A percentile compares a stretch with the other conserved stretches of the same genome.
Conservation (phyloP, 2,329 filamentous ascomycete genomes). For the Cytospora piceae region DNA sequence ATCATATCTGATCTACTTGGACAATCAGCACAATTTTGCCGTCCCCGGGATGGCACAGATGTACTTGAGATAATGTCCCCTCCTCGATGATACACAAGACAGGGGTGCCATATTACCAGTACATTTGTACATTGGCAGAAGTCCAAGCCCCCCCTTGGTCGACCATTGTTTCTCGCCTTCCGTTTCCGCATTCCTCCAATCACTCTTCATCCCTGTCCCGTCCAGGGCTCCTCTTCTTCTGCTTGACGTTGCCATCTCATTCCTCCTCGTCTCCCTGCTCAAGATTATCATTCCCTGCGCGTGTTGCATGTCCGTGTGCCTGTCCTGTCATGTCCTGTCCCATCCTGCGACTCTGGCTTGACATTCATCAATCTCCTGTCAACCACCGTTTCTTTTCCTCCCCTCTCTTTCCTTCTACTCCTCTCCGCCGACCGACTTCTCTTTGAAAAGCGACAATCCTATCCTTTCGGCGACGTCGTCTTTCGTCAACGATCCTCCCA, state of each 20-base stretch:
- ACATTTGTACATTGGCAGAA: neutral
- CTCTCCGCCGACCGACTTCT: conserved; percentile 26
- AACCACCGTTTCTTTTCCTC: conserved; percentile 29
- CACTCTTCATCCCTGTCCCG: conserved; percentile 25
- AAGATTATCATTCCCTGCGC: conserved; percentile 28
- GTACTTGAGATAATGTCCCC: neutral
- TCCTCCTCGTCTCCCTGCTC: conserved; percentile 19
- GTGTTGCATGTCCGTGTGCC: conserved; percentile 27
- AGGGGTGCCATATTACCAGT: conserved; percentile 10
- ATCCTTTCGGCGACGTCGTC: conserved; percentile 34
- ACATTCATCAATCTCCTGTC: conserved; percentile 25
- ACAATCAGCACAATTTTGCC: conserved; percentile 9
- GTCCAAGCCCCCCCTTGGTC: conserved; percentile 7
- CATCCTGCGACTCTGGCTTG: conserved; percentile 24
- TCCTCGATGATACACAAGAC: neutral
- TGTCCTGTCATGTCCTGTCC: conserved; percentile 26
- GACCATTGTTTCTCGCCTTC: conserved; percentile 28
- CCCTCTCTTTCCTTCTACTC: conserved; percentile 31
- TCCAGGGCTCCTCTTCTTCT: conserved; percentile 7
- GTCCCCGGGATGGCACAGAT: neutral
- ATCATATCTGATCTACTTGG: conserved; percentile 13
- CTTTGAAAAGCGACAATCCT: conserved; percentile 29
- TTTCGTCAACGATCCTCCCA: conserved; percentile 25
- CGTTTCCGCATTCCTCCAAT: conserved; percentile 27
- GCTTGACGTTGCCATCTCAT: conserved; percentile 22